Evolutionary conservation across 768 basidiomycete genomes (phyloP), one percentile per base, ranked within the genome.

Genomic region (Trametes maxima): DNA sequence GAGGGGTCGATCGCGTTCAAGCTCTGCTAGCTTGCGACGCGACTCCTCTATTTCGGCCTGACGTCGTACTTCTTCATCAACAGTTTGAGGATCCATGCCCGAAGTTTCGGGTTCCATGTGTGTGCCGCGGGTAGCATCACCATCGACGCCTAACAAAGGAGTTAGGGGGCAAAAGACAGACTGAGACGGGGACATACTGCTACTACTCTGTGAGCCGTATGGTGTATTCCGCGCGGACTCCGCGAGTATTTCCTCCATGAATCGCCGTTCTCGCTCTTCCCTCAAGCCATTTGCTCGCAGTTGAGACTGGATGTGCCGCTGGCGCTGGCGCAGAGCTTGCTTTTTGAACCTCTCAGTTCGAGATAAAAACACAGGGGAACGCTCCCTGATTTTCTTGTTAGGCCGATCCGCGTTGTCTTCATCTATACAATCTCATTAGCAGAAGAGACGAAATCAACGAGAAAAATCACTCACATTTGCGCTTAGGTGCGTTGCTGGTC

Each of bases 1-100:
- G 11, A 86, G 60, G 0, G 86, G 87, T 19, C 79, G 70, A 71
- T 89, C 87, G 46, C 74, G 76, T 67, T 89, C 87, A 2, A 90
- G 80, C 64, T 90, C 85, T 5, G 82, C 85, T 40, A 89, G 76
- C 67, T 89, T 90, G 43, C 83, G 80, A 44, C 84, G 81, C 4
- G 88, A 88, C 69, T 88, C 85, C 19, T 80, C 84, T 60, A 90
- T 83, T 25, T 74, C 75, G 14, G 78, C 78, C 45, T 68, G 73
- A 51, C 76, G 78, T 4, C 66, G 68, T 13, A 68, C 73, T 28
- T 82, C 80, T 48, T 57, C 54, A n/a, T 33, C 53, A 11, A 16
- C 12, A 16, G 56, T 17, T 21, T 49, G 21, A 25, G 25, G 5
- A 36, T 13, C 33, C 35, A n/a, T 3, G 19, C 14, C 44, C 40